Percentiles rank a stretch among this genome's conserved stretches.
phyloP scores from a whole-genome alignment of 2,329 filamentous ascomycete genomes.

The Talaromyces piceae region DNA sequence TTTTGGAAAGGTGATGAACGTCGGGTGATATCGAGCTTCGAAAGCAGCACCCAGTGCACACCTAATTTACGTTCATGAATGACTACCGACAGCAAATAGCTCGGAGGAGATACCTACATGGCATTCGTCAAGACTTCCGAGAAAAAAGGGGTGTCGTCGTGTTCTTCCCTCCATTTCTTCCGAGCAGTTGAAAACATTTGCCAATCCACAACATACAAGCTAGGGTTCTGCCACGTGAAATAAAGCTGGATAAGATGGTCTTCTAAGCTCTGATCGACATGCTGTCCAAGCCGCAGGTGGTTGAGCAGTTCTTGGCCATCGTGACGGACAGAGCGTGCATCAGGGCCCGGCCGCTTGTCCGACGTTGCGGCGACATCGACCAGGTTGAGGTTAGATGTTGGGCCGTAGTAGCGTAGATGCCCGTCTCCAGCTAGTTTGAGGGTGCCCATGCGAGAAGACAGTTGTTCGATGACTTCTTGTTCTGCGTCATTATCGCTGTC shows the following conservation, averaged over 20 bases:
- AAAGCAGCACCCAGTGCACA: conserved; percentile 38
- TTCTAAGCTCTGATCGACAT: conserved; percentile 35
- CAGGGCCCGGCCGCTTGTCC: conserved; percentile 26
- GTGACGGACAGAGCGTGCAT: conserved; percentile 31
- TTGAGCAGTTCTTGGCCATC: conserved; percentile 36
- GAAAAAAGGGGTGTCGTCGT: conserved; percentile 34
- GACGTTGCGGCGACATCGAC: conserved; percentile 30
- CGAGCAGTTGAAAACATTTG: conserved; percentile 32
- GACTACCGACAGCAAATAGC: background rate
- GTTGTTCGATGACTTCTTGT: conserved; percentile 36
- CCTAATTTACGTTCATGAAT: conserved; percentile 17
- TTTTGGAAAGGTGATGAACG: conserved; percentile 34
- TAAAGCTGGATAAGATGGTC: conserved; percentile 40
- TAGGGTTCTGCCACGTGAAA: conserved; percentile 44
- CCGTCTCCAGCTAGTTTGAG: conserved; percentile 38
- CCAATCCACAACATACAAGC: conserved; percentile 40
- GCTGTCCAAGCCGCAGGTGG: conserved; percentile 35
- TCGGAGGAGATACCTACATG: conserved; percentile 21
- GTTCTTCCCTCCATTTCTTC: conserved; percentile 29
- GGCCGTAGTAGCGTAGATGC: conserved; percentile 38
- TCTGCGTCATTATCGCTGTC: conserved; percentile 32
- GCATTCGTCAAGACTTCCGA: conserved; percentile 37
- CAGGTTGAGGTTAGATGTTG: conserved; percentile 39
- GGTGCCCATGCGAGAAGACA: conserved; percentile 38
- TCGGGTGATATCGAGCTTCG: conserved; percentile 37